Conservation (phyloP, 176 grass and related monocot species). For the Phoenix roebelenii region DNA sequence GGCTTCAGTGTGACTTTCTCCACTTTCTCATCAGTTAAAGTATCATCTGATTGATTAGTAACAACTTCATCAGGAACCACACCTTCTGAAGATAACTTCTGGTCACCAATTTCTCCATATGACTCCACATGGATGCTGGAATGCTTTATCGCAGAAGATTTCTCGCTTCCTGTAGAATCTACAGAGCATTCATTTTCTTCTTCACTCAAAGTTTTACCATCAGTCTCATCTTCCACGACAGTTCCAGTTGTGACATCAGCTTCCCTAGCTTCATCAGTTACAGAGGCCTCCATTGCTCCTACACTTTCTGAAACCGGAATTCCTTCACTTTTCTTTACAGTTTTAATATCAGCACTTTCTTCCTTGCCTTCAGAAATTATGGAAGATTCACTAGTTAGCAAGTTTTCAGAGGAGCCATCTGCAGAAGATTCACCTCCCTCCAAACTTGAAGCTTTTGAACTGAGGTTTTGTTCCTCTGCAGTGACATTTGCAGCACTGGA, state of each 20-base stretch:
- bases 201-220: background rate
- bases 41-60: slow-evolving; percentile 12
- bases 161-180: slow-evolving; percentile 1
- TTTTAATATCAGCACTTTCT: slow-evolving; percentile 11
- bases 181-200: background rate
- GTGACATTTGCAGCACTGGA: background rate
- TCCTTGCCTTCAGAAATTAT: background rate
- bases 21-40: slow-evolving; percentile 2
- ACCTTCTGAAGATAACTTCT: background rate
- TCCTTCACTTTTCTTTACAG: slow-evolving; percentile 10
- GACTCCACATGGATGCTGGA: background rate
- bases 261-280: slow-evolving; percentile 16
- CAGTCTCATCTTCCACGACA: slow-evolving; percentile 9
- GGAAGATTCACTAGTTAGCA: background rate
- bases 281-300: slow-evolving; percentile 26
- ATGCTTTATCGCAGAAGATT: background rate
- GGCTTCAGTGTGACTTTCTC: slow-evolving; percentile 14
- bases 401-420: slow-evolving; percentile 4
- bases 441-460: background rate
- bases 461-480: slow-evolving; percentile 5
- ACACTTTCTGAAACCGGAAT: slow-evolving; percentile 13
- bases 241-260: slow-evolving; percentile 14
- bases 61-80: background rate
- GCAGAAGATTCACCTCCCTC: slow-evolving; percentile 5
- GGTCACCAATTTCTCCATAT: background rate